Percentiles rank a stretch among this genome's conserved stretches.
These are phyloP conservation scores for Licmophora abbreviata DNA, from an alignment of 108 stramenopile species.

Conservation along the genomic window DNA sequence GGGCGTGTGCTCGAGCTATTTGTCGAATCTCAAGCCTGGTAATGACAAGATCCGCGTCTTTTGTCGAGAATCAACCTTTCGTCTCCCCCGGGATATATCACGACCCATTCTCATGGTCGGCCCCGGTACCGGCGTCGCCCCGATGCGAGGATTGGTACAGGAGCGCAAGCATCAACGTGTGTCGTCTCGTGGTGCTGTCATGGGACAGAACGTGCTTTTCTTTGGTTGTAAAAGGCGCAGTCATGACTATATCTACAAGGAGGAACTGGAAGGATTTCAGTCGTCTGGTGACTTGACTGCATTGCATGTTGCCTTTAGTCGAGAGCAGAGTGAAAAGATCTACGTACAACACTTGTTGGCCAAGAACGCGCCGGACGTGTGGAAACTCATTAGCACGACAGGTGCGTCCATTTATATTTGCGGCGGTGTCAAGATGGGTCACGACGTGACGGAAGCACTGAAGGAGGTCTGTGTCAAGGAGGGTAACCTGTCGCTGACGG, in stretches of 20 bases:
- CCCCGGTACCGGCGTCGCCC: conserved; percentile 98
- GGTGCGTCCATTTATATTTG: conserved; percentile 81
- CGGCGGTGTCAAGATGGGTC: conserved; percentile 85
- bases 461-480: conserved; percentile 38
- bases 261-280: conserved; percentile 70
- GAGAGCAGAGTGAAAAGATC: conserved; percentile 79
- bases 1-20: conserved; percentile 85
- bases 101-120: conserved; percentile 92
- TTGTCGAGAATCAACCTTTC: conserved; percentile 86
- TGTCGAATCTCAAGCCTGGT: conserved; percentile 30
- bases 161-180: conserved; percentile 58
- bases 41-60: conserved; percentile 65
- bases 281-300: conserved; percentile 56
- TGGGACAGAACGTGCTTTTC: conserved; percentile 79
- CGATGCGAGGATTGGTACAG: conserved; percentile 92
- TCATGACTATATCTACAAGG: conserved; percentile 88
- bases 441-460: conserved; percentile 71
- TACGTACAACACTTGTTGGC: conserved; percentile 92
- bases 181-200: conserved; percentile 10
- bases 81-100: conserved; percentile 44
- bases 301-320: conserved; percentile 85
- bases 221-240: conserved; percentile 91
- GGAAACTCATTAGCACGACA: conserved; percentile 50
- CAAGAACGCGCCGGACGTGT: conserved; percentile 51
- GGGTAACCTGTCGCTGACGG: conserved; percentile 41